Conservation (phyloP, 108 stramenopile species). For the Pseudonitzschia pungens region DNA sequence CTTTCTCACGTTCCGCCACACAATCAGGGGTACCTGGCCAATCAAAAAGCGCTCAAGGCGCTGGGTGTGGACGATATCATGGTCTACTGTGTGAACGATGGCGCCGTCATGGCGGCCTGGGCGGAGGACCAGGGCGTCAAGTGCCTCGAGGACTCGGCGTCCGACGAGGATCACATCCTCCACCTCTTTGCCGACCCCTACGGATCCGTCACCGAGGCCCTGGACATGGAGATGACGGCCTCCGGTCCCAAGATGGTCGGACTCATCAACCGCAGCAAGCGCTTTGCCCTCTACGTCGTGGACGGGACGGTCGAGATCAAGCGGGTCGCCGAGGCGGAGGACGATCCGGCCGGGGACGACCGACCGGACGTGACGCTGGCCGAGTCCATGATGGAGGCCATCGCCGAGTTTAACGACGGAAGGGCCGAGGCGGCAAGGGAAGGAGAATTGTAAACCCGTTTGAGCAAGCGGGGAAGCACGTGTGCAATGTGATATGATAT, state of each 20-base stretch:
- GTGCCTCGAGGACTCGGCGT: neutral
- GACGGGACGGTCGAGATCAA: constrained; percentile 60
- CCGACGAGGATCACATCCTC: constrained; percentile 35
- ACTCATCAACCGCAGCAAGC: constrained; percentile 67
- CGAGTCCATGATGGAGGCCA: constrained; percentile 33
- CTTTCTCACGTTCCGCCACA: too few relatives aligned
- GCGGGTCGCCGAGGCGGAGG: constrained; percentile 52
- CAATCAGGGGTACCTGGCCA: constrained; percentile 50
- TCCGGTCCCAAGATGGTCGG: constrained; percentile 49
- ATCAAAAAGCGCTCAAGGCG: constrained; percentile 54
- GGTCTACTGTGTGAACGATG: constrained; percentile 72
- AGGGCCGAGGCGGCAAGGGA: neutral
- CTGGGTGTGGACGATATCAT: constrained; percentile 59
- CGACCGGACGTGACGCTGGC: constrained; percentile 36
- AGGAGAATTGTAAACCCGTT: neutral
- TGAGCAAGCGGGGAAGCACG: too few relatives aligned
- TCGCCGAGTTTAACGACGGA: constrained; percentile 1
- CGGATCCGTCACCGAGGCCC: constrained; percentile 51
- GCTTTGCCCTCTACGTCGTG: constrained; percentile 62
- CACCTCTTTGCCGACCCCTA: constrained; percentile 66
- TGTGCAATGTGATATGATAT: too few relatives aligned
- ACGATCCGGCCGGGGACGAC: constrained; percentile 42
- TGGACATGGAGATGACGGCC: constrained; percentile 68
- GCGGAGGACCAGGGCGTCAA: constrained; percentile 51
- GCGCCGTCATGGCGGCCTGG: constrained; percentile 48